Percentiles rank a stretch among this genome's conserved stretches.
Conservation (phyloP, 2,329 filamentous ascomycete species). For the Aspergillus hiratsukae region DNA sequence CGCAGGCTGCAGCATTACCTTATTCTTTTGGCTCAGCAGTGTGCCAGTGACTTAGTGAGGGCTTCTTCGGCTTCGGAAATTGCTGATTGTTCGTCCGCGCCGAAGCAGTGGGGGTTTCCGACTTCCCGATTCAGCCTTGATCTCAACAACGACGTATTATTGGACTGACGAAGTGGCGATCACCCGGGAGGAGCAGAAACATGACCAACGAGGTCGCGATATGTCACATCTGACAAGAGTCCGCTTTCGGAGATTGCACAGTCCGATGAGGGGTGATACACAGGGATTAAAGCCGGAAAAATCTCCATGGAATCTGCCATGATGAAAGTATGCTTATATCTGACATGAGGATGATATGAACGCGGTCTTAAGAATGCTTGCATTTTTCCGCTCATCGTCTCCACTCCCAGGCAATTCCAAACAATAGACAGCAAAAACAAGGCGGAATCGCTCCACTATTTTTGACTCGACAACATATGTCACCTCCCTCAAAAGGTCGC, state of each 20-base stretch:
- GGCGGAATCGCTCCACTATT: too few species aligned
- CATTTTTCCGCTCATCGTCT: neutral
- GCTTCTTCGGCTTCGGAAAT: neutral
- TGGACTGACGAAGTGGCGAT: neutral
- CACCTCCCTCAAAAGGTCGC: constrained; percentile 28
- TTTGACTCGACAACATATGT: too few species aligned
- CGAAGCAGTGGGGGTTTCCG: neutral
- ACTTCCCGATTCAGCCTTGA: neutral
- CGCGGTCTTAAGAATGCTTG: neutral
- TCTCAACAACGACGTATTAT: neutral
- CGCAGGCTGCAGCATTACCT: too few species aligned
- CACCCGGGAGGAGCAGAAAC: neutral
- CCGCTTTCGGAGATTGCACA: neutral
- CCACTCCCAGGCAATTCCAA: too few species aligned
- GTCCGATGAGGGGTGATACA: neutral
- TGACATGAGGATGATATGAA: neutral
- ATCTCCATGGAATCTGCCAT: neutral
- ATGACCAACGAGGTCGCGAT: neutral
- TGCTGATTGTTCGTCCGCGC: neutral
- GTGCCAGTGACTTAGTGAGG: too few species aligned
- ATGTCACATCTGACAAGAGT: neutral
- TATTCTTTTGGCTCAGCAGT: neutral
- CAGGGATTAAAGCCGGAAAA: neutral
- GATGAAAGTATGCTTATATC: neutral
- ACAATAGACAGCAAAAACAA: neutral